Evolutionary conservation across 352 stramenopile species (phyloP), one percentile per base, ranked within the genome.

Genomic region (Globisporangium abappressorium): DNA sequence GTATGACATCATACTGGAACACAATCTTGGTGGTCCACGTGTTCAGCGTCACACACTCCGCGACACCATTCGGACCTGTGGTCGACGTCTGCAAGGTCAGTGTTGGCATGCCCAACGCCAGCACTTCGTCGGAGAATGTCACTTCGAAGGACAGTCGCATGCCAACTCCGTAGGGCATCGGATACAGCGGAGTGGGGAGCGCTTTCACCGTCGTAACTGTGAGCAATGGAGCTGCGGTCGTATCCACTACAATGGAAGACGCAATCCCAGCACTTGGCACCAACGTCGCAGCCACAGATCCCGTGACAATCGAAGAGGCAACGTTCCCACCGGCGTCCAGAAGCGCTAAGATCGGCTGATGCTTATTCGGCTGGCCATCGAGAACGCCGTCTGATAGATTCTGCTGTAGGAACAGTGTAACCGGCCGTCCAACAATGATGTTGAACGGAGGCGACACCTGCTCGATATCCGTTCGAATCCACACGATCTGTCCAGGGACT

Each of bases 51-150:
- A 76, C 67, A 55, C 83, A 92, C 63, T 89, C 75, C 0, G 84
- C 84, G 53, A 82, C 63, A 3, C 85, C 85, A 51, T 82, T 87
- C 0, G 69, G 34, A 3, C 73, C 70, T 20, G 67, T 77, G 26
- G 34, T 71, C 1, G 78, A 85, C 54, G 81, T 79, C 30, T 72
- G 72, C 3, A 96, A 73, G 28, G 76, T 69, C 14, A 95, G 69
- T 53, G 69, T 84, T 1, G 88, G 83, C 20, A 79, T 66, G 6
- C 88, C 88, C 30, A 71, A 75, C 3, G 79, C 82, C 24, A 78
- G 70, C 4, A 96, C 84, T 63, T 96, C 86, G 43, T 94, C 86
- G 1, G 87, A 93, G 68, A 95, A 96, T 15, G 74, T 85, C 3
- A 96, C 75, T 72, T 87, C 73, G 49, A 96, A 64, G 5, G 66